A percentile compares a stretch with the other conserved stretches of the same genome.
These are phyloP conservation scores for Lactarius deliciosus DNA, from an alignment of 768 basidiomycete species.

Conservation along the genomic window DNA sequence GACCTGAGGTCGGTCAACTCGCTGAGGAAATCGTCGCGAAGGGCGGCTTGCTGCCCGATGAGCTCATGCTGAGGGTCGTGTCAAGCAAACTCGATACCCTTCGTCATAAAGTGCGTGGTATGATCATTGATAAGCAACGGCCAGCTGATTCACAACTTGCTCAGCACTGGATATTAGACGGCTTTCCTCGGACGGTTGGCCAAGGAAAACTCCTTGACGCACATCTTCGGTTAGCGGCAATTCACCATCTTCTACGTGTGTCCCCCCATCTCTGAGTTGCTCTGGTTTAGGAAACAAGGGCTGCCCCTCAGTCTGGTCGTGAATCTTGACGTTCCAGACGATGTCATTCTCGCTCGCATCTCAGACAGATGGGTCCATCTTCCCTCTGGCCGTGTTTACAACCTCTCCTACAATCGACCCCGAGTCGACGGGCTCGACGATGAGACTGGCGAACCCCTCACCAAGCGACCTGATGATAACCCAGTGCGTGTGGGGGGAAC, in stretches of 20 bases:
- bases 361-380: slow-evolving; percentile 89
- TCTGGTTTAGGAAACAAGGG: slow-evolving; percentile 50
- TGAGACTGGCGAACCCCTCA: slow-evolving; percentile 82
- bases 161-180: slow-evolving; percentile 90
- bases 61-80: slow-evolving; percentile 75
- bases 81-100: slow-evolving; percentile 66
- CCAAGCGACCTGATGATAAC: slow-evolving; percentile 86
- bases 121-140: not conserved
- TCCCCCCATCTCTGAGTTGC: not conserved
- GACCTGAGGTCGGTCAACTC: slow-evolving; percentile 68
- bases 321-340: slow-evolving; percentile 86
- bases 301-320: slow-evolving; percentile 77
- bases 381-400: slow-evolving; percentile 88
- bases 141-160: slow-evolving; percentile 8
- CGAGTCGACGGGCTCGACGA: slow-evolving; percentile 80
- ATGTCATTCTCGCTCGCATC: slow-evolving; percentile 81
- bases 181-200: slow-evolving; percentile 86
- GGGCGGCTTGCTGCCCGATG: slow-evolving; percentile 76
- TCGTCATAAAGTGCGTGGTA: slow-evolving; percentile 57
- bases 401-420: slow-evolving; percentile 83
- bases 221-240: slow-evolving; percentile 58
- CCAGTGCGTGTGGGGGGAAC: slow-evolving; percentile 52
- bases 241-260: not conserved
- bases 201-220: slow-evolving; percentile 79
- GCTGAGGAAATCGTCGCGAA: slow-evolving; percentile 79